These are phyloP conservation scores for Phaeosphaeriaceae sp. DNA, from an alignment of 2,329 filamentous ascomycete species.

Conservation along the genomic window DNA sequence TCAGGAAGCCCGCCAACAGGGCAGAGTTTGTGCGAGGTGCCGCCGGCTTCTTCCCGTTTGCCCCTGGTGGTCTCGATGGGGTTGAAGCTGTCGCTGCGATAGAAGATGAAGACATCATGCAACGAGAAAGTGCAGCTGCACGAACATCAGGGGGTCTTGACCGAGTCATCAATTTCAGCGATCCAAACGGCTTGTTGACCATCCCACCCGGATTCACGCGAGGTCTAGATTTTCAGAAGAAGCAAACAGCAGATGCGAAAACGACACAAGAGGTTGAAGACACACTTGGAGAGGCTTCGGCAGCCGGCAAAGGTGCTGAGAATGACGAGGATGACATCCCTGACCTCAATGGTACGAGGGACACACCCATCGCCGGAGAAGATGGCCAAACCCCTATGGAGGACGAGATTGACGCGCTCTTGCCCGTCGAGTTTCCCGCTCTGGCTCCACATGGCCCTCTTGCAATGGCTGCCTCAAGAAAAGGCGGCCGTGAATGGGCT, in stretches of 20 bases:
- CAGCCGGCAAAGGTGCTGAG: slow-evolving; percentile 30
- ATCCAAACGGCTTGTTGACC: slow-evolving; percentile 79
- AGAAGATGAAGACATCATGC: slow-evolving; percentile 75
- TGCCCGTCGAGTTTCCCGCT: slow-evolving; percentile 93
- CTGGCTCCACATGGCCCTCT: slow-evolving; percentile 84
- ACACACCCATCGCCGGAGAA: slow-evolving; percentile 53
- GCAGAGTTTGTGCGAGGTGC: slow-evolving; percentile 93
- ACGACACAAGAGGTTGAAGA: slow-evolving; percentile 76
- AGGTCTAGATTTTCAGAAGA: slow-evolving; percentile 76
- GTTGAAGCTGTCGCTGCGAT: slow-evolving; percentile 85
- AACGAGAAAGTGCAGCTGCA: slow-evolving; percentile 54
- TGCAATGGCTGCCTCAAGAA: slow-evolving; percentile 73
- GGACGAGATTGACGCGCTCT: slow-evolving; percentile 79
- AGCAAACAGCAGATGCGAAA: slow-evolving; percentile 64
- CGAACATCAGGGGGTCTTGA: slow-evolving; percentile 67
- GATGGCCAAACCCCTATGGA: slow-evolving; percentile 55
- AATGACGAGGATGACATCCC: slow-evolving; percentile 32
- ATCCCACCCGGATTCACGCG: slow-evolving; percentile 82
- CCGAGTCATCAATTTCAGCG: slow-evolving; percentile 82
- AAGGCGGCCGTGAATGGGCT: slow-evolving; percentile 88
- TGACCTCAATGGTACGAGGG: slow-evolving; percentile 31
- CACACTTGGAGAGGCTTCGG: slow-evolving; percentile 62
- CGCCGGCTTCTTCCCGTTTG: slow-evolving; percentile 93
- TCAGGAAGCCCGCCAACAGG: slow-evolving; percentile 83
- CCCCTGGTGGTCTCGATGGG: slow-evolving; percentile 85